Percentiles rank a stretch among this genome's conserved stretches.
phyloP scores from a whole-genome alignment of 2,329 filamentous ascomycete genomes.

The Cercospora sojina region DNA sequence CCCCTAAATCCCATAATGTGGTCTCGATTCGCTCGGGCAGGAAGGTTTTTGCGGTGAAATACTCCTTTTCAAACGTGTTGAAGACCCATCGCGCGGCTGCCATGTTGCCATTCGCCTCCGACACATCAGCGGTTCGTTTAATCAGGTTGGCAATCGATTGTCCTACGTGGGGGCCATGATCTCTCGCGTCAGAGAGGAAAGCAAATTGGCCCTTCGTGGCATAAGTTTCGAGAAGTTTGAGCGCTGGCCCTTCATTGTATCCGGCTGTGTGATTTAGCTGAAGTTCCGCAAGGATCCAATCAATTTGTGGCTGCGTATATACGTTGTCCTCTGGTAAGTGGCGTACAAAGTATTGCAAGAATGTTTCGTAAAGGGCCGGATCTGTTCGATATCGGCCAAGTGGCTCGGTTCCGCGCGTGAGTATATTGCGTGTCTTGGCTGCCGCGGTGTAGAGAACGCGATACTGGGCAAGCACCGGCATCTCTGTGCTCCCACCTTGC shows the following conservation, averaged over 20 bases:
- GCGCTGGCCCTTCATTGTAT: background rate
- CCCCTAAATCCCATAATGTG: fast-evolving
- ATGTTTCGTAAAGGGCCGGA: background rate
- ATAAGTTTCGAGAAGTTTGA: background rate
- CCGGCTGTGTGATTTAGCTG: background rate
- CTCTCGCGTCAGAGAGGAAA: background rate
- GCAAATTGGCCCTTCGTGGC: background rate
- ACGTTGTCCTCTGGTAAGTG: background rate
- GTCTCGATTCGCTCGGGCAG: background rate
- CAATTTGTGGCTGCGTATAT: background rate
- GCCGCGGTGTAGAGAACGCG: background rate
- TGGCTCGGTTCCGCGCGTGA: background rate
- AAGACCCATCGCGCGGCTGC: background rate
- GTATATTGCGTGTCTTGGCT: background rate
- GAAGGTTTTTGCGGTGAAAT: background rate
- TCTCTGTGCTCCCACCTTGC: background rate
- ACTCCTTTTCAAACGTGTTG: background rate
- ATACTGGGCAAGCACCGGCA: background rate
- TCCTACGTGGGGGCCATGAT: background rate
- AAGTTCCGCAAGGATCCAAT: background rate
- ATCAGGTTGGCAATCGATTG: background rate
- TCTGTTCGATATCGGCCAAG: background rate
- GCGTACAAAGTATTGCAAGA: background rate
- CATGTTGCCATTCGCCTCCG: background rate
- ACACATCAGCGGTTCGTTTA: background rate